Base-by-base conservation (phyloP, 2,329 filamentous ascomycete genomes). In the Fusarium annulatum region DNA sequence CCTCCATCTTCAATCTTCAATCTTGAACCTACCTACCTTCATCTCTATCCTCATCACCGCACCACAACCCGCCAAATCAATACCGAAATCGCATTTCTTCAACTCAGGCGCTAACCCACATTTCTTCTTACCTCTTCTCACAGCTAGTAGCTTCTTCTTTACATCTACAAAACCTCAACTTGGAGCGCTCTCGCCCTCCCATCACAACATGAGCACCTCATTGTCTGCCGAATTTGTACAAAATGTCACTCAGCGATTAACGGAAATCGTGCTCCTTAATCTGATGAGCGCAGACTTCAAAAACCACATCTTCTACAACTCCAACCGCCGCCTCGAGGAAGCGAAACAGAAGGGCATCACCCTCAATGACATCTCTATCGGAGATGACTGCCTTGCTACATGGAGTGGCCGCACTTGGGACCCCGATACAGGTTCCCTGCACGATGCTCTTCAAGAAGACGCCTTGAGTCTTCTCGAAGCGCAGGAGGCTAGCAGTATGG, bases 381-480 rank as follows among this genome's bases (percentile, higher is more conserved):
- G 74, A 5, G 58, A 74, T 1, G 77, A 82, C 33, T 81, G 81
- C 10, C 69, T 82, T 5, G 79, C 79, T 1, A 65, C 72, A 6
- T 82, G 81, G 81, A 30, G 65, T 3, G 63, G 56, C 11, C 58
- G 64, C 19, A 56, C 51, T 2, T 82, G 78, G 79, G 77, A 81
- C 39, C 69, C 79, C 0, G 49, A 64, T 28, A 28, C 7, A 36
- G 72, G 77, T 26, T 71, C 76, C 7, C 62, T 82, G 8, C 79
- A 81, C 38, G 28, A 53, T 2, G 39, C 49, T 10, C 68, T 82
- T 5, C 81, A 82, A 60, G 43, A 57, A 15, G 73, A 69, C 4
- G 69, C 81, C 3, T 6, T 56, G 3, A 73, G 73, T 26, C 53
- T 63, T 14, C 56, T 79, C 3, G 67, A 74, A 5, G 72, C 75